phyloP scores from a whole-genome alignment of 345 rosid species.

The Aethionema arabicum region DNA sequence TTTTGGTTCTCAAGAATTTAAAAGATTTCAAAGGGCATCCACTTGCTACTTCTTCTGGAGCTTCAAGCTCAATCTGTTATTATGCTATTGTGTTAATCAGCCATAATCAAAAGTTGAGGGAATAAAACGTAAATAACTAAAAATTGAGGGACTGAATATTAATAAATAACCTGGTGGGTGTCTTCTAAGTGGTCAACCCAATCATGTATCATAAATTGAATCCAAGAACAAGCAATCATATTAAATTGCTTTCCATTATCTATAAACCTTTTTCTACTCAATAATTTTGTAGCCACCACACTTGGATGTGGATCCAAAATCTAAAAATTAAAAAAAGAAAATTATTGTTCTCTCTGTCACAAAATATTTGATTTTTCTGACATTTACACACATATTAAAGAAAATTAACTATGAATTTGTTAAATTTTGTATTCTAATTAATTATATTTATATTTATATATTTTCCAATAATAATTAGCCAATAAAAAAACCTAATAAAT shows the following conservation, averaged over 20 bases:
- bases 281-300: slow-evolving; percentile 59
- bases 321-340: slow-evolving; percentile 29
- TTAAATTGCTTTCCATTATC: slow-evolving; percentile 70
- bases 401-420: too few relatives aligned
- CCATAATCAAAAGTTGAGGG: neutral
- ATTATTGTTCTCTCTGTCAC: too few relatives aligned
- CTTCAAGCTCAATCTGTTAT: slow-evolving; percentile 57
- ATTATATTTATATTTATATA: too few relatives aligned
- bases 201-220: slow-evolving; percentile 88
- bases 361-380: too few relatives aligned
- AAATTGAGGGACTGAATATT: neutral
- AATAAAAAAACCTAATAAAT: too few relatives aligned
- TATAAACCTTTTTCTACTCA: slow-evolving; percentile 50
- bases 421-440: too few relatives aligned
- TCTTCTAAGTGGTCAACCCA: slow-evolving; percentile 88
- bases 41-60: slow-evolving; percentile 51
- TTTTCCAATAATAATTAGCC: too few relatives aligned
- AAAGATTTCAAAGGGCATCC: slow-evolving; percentile 68
- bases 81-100: neutral
- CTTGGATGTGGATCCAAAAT: slow-evolving; percentile 74
- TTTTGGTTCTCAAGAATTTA: slow-evolving; percentile 56
- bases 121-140: neutral
- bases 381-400: too few relatives aligned
- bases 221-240: slow-evolving; percentile 78
- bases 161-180: slow-evolving; percentile 48